Base-by-base conservation (phyloP, 805 yeast genomes). In the Sugiyamaella qingdaonensis region DNA sequence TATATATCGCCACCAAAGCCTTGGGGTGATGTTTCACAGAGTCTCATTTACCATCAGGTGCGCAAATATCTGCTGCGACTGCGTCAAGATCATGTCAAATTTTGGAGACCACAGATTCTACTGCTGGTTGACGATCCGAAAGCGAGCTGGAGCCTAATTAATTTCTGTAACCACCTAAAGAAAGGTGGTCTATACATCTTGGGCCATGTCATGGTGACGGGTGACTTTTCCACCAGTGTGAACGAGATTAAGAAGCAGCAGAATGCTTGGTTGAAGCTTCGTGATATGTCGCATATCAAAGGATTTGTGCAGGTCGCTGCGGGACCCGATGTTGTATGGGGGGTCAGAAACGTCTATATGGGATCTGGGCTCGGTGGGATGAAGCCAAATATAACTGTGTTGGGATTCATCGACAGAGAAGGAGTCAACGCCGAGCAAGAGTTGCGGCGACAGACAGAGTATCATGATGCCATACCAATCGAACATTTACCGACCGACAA, bases 351-450 rank as follows among this genome's bases (percentile, higher is more conserved):
- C 65, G 90, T 94, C 9, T 90, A 81, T 54, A 68, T 92, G 55
- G 97, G 97, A 0, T 86, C 96, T 2, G 99, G 99, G 0, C 73
- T 94, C n/a, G 99, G 99, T 7, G 97, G 97, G 10, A 94, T 94
- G 99, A 85, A 81, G 62, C 99, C 99, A 1, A 94, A 94, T 65
- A 91, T 94, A 49, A 88, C 97, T 0, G 95, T 94, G 0, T 56
- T 94, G 32, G 98, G 98, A 0, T 90, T 90, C 63, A 88, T 85
- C 61, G 96, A 92, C 64, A 47, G 52, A 13, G 32, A 16, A 5
- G 43, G 37, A 8, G 33, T 35, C 32, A 34, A 4, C 27, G 24
- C 46, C 33, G 35, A 44, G 10, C 35, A 31, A n/a, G 37, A 14
- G 21, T 9, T 39, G 21, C 16, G 19, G 4, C 43, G 21, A 19